These are phyloP conservation scores for Protomyces macrosporus DNA, from an alignment of 1,139 yeast species.

Conservation along the genomic window DNA sequence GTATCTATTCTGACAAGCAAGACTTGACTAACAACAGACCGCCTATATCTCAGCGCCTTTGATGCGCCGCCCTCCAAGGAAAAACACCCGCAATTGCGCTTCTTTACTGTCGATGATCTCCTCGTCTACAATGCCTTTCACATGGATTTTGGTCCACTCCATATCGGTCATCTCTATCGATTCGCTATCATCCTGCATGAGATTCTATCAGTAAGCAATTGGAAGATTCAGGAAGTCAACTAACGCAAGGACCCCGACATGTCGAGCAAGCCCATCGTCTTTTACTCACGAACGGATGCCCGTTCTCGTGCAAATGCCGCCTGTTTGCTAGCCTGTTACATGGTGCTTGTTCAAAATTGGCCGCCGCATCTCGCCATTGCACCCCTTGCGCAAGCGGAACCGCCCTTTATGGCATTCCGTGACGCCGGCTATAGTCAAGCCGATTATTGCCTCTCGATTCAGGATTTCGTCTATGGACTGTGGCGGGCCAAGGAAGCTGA, in stretches of 20 bases:
- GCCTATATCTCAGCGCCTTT: conserved; percentile 86
- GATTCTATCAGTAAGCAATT: conserved; percentile 45
- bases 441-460: conserved; percentile 86
- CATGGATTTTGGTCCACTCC: conserved; percentile 92
- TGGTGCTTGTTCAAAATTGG: conserved; percentile 95
- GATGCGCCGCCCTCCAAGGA: conserved; percentile 71
- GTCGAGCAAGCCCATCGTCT: conserved; percentile 82
- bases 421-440: conserved; percentile 97
- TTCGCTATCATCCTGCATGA: conserved; percentile 93
- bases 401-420: conserved; percentile 89
- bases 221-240: not conserved
- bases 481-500: conserved; percentile 98
- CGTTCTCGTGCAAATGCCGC: conserved; percentile 90
- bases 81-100: conserved; percentile 54
- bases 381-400: conserved; percentile 85
- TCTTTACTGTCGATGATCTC: conserved; percentile 83
- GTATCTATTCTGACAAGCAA: not conserved
- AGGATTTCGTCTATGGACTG: conserved; percentile 89
- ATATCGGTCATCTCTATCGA: conserved; percentile 85
- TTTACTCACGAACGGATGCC: conserved; percentile 76
- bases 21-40: conserved; percentile 43
- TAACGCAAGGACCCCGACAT: conserved; percentile 52
- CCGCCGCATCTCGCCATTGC: conserved; percentile 96
- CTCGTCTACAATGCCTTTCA: conserved; percentile 89
- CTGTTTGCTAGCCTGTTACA: conserved; percentile 84